These are phyloP conservation scores for Serendipita vermifera DNA, from an alignment of 768 basidiomycete species.

Conservation along the genomic window DNA sequence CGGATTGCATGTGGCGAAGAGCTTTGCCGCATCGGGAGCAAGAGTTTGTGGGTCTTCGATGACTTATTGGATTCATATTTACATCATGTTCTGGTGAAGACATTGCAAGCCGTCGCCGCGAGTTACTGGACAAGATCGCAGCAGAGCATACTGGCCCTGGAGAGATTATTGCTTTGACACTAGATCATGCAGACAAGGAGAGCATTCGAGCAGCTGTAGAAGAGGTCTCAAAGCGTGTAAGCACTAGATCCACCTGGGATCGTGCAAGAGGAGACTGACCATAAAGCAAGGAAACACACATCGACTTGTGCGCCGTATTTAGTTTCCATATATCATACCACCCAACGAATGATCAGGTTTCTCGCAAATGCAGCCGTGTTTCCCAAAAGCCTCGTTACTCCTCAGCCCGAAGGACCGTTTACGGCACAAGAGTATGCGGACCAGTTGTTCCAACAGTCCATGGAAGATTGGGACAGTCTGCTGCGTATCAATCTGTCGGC, in stretches of 20 bases:
- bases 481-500: not conserved
- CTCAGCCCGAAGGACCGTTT: not conserved
- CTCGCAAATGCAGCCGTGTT: not conserved
- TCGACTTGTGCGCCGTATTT: too few relatives aligned
- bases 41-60: not conserved
- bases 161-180: constrained; percentile 2
- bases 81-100: not conserved
- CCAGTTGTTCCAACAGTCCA: constrained; percentile 1
- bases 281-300: too few relatives aligned
- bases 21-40: constrained; percentile 2
- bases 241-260: not conserved
- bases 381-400: not conserved
- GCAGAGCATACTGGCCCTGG: constrained; percentile 4
- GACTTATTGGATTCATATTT: not conserved
- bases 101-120: constrained; percentile 5
- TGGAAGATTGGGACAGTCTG: constrained; percentile 7
- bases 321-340: too few relatives aligned
- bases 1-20: not conserved
- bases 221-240: not conserved
- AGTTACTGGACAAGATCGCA: not conserved
- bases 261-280: too few relatives aligned
- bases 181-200: constrained; percentile 5
- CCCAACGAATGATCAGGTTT: not conserved
- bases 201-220: not conserved
- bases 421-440: not conserved